phyloP scores from a whole-genome alignment of 2,329 filamentous ascomycete species.

The Aspergillus sclerotialis region DNA sequence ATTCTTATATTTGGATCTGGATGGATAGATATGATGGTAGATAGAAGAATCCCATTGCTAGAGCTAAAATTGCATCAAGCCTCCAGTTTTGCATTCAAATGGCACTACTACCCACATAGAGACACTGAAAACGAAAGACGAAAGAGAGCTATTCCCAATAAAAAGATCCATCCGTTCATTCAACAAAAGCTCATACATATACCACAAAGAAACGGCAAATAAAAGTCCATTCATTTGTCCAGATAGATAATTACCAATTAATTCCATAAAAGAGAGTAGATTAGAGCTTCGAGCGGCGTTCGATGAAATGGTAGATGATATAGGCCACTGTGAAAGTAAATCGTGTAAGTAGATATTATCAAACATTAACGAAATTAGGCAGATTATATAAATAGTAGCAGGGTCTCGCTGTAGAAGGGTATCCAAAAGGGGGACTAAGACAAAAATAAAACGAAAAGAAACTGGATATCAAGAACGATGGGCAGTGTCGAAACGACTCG shows the following conservation, averaged over 20 bases:
- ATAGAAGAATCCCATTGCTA: too few species aligned
- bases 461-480: slow-evolving; percentile 1
- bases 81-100: too few species aligned
- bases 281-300: slow-evolving; percentile 29
- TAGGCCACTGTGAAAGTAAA: slow-evolving; percentile 23
- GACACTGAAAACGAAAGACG: background rate
- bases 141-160: background rate
- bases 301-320: slow-evolving; percentile 24
- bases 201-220: background rate
- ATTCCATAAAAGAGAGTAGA: background rate
- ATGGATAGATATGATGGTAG: too few species aligned
- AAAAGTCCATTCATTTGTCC: too few species aligned
- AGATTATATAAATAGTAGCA: background rate
- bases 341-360: slow-evolving; percentile 4
- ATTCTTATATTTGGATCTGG: background rate
- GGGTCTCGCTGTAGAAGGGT: background rate
- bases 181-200: background rate
- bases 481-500: background rate
- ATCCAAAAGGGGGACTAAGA: slow-evolving; percentile 1
- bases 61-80: too few species aligned
- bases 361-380: too few species aligned
- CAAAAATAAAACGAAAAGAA: slow-evolving; percentile 1
- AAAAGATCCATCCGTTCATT: background rate
- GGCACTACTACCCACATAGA: too few species aligned
- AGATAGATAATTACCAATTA: background rate